Conservation (phyloP, 1,139 yeast genomes). For the Yamadazyma dendronema region DNA sequence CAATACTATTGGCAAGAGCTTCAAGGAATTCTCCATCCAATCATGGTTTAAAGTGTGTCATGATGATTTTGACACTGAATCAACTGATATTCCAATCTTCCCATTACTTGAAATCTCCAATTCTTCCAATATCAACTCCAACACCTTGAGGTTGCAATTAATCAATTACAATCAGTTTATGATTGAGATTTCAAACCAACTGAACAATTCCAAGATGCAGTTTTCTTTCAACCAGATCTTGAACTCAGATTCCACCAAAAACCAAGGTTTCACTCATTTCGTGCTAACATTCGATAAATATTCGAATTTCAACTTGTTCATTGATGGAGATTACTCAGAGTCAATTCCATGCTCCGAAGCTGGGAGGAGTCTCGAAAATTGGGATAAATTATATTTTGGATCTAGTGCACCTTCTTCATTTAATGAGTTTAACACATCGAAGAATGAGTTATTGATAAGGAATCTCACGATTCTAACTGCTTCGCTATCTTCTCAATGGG, state of each 20-base stretch:
- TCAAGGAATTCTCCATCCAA: conserved; percentile 26
- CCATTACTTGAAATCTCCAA: conserved; percentile 30
- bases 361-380: conserved; percentile 24
- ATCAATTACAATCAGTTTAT: conserved; percentile 32
- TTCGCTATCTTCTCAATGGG: conserved; percentile 37
- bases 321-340: conserved; percentile 46
- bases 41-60: conserved; percentile 35
- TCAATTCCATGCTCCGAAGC: conserved; percentile 44
- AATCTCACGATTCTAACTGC: conserved; percentile 32
- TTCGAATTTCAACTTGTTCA: conserved; percentile 35
- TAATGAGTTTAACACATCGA: background rate
- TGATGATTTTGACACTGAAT: conserved; percentile 5
- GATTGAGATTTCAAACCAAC: conserved; percentile 27
- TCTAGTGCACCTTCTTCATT: conserved; percentile 7
- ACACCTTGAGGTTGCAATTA: conserved; percentile 29
- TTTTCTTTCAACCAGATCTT: conserved; percentile 37
- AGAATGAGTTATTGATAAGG: conserved; percentile 32
- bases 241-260: conserved; percentile 9
- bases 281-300: conserved; percentile 38
- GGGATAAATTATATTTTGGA: conserved; percentile 44
- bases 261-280: conserved; percentile 33
- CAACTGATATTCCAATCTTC: conserved; percentile 17
- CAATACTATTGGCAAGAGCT: conserved; percentile 17
- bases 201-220: conserved; percentile 27
- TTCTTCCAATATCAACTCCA: conserved; percentile 20